Conservation (phyloP, 495 filamentous ascomycete genomes). For the Chlorociboria aeruginascens region DNA sequence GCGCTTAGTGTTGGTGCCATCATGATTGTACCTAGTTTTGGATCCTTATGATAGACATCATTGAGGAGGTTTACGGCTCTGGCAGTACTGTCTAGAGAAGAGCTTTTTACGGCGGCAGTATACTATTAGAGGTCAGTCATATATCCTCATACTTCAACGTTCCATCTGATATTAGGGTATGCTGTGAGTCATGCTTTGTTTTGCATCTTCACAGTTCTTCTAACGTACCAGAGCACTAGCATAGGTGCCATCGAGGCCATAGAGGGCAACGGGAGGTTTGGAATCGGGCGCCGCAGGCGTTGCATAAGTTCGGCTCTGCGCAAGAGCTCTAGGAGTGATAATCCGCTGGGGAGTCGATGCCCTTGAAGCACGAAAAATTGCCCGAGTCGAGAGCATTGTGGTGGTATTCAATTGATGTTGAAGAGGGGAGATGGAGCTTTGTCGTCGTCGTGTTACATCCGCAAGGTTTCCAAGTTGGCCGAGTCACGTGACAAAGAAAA, state of each 20-base stretch:
- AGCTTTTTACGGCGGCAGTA: conserved; percentile 83
- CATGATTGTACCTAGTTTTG: conserved; percentile 66
- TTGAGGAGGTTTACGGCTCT: conserved; percentile 60
- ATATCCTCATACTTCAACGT: neutral
- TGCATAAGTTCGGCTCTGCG: conserved; percentile 45
- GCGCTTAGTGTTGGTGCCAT: conserved; percentile 63
- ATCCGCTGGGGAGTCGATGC: conserved; percentile 36
- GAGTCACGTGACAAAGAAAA: no score
- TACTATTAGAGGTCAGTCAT: conserved; percentile 45
- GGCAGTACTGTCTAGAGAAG: conserved; percentile 68
- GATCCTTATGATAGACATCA: conserved; percentile 62
- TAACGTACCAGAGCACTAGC: conserved; percentile 89
- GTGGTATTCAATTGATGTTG: conserved; percentile 17
- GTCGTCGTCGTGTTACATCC: conserved; percentile 12
- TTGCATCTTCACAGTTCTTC: neutral
- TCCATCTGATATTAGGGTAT: neutral
- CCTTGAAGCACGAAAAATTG: conserved; percentile 43
- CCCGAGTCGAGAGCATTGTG: conserved; percentile 53
- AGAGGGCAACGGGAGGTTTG: conserved; percentile 82
- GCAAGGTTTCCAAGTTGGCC: neutral
- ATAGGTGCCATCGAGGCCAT: conserved; percentile 95
- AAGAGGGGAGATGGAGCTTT: conserved; percentile 19
- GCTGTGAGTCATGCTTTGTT: neutral
- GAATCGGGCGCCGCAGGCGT: conserved; percentile 48
- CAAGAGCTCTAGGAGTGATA: conserved; percentile 7